Percentiles rank a stretch among this genome's conserved stretches.
Conservation (phyloP, 352 stramenopile species). For the Globisporangium orthogonon region DNA sequence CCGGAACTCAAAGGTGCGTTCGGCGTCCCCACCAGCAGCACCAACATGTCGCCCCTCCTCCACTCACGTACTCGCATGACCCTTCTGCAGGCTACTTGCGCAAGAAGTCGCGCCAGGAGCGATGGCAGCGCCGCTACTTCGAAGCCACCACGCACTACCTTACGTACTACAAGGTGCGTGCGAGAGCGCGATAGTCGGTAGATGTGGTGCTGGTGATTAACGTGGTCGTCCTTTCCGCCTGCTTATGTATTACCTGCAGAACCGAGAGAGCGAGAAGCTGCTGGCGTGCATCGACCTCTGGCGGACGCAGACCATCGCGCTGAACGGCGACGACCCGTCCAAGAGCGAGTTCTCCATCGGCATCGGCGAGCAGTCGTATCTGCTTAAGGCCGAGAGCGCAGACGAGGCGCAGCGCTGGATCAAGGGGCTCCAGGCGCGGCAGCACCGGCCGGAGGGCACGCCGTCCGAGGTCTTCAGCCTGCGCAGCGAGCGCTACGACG, state of each 20-base stretch:
- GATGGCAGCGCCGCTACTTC: slow-evolving; percentile 97
- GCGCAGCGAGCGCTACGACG: slow-evolving; percentile 74
- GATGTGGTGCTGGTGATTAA: not conserved
- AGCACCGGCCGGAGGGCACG: slow-evolving; percentile 62
- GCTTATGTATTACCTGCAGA: slow-evolving; percentile 22
- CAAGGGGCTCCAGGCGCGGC: slow-evolving; percentile 57
- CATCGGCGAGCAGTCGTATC: slow-evolving; percentile 83
- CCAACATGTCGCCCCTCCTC: not conserved
- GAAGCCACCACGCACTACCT: slow-evolving; percentile 97
- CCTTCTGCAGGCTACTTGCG: slow-evolving; percentile 76
- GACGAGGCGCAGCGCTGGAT: slow-evolving; percentile 61
- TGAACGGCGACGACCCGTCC: slow-evolving; percentile 43
- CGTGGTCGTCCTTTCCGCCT: not conserved
- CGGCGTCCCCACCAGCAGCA: not conserved
- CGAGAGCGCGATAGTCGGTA: not conserved
- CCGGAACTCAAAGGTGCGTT: slow-evolving; percentile 74
- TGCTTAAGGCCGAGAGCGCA: slow-evolving; percentile 72
- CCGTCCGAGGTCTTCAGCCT: slow-evolving; percentile 80
- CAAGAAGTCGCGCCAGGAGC: slow-evolving; percentile 90
- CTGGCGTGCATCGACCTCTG: slow-evolving; percentile 86
- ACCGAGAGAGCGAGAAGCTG: slow-evolving; percentile 79
- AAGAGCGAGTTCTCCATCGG: slow-evolving; percentile 80
- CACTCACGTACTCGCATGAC: not conserved
- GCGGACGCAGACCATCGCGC: slow-evolving; percentile 77
- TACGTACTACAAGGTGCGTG: slow-evolving; percentile 96